These are phyloP conservation scores for Golovinomyces cichoracearum DNA, from an alignment of 2,329 filamentous ascomycete species.

Conservation along the genomic window DNA sequence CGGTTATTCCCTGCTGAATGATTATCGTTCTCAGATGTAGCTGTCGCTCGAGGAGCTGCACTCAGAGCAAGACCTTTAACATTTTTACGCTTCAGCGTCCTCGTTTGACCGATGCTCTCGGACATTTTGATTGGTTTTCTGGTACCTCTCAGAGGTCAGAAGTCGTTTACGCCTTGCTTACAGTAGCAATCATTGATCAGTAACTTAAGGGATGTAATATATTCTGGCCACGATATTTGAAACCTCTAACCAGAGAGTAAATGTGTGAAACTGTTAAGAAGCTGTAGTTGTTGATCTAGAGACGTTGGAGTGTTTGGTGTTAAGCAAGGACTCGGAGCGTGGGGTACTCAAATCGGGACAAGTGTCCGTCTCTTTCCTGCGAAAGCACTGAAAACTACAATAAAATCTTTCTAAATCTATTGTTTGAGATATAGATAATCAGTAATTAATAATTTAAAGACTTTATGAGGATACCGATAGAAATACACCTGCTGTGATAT, in stretches of 20 bases:
- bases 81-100: slow-evolving; percentile 97
- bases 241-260: too few species aligned
- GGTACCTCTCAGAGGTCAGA: neutral
- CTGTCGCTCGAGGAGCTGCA: slow-evolving; percentile 42
- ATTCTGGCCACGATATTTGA: too few species aligned
- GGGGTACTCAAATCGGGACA: neutral
- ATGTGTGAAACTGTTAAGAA: too few species aligned
- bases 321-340: neutral
- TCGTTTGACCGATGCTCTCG: slow-evolving; percentile 31
- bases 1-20: slow-evolving; percentile 34
- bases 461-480: neutral
- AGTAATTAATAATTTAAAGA: neutral
- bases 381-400: neutral
- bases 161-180: neutral
- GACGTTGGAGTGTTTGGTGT: neutral
- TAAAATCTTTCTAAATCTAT: neutral
- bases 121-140: slow-evolving; percentile 21
- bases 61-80: slow-evolving; percentile 83
- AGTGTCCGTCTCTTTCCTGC: neutral
- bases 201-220: neutral
- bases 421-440: neutral
- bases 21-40: slow-evolving; percentile 45
- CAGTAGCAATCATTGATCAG: neutral
- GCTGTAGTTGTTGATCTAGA: too few species aligned
- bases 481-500: neutral